phyloP scores from a whole-genome alignment of 2,329 filamentous ascomycete genomes.

The Xylaria sp. region DNA sequence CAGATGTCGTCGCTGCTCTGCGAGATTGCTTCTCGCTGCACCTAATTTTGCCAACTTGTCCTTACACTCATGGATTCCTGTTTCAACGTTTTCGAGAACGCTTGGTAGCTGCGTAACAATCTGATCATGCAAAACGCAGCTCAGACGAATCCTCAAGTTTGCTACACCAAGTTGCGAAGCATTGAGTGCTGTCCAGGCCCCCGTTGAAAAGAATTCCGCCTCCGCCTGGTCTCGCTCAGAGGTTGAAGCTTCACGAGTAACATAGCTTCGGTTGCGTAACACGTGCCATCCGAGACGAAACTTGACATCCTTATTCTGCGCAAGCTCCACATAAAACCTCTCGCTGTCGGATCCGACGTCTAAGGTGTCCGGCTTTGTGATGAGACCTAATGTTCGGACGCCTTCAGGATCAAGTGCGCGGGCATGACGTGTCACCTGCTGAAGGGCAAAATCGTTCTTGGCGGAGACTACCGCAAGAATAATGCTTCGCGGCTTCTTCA shows the following conservation, averaged over 20 bases:
- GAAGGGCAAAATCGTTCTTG: conserved; percentile 64
- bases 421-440: no score
- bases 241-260: neutral
- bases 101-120: conserved; percentile 47
- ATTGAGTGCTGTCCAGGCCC: conserved; percentile 30
- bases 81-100: conserved; percentile 46
- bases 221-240: conserved; percentile 29
- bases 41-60: conserved; percentile 44
- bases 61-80: conserved; percentile 40
- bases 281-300: conserved; percentile 64
- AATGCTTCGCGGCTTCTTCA: conserved; percentile 65
- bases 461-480: conserved; percentile 67
- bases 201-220: conserved; percentile 32
- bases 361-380: conserved; percentile 58
- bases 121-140: conserved; percentile 39
- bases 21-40: conserved; percentile 32
- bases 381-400: conserved; percentile 58
- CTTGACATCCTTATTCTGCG: conserved; percentile 56
- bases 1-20: conserved; percentile 46
- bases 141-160: conserved; percentile 43
- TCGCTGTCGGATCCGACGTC: conserved; percentile 53
- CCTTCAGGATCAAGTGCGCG: no score
- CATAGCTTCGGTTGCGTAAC: conserved; percentile 52
- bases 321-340: conserved; percentile 52
- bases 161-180: conserved; percentile 38